These are phyloP conservation scores for Penicillium turbatum DNA, from an alignment of 495 filamentous ascomycete genomes.

Conservation along the genomic window DNA sequence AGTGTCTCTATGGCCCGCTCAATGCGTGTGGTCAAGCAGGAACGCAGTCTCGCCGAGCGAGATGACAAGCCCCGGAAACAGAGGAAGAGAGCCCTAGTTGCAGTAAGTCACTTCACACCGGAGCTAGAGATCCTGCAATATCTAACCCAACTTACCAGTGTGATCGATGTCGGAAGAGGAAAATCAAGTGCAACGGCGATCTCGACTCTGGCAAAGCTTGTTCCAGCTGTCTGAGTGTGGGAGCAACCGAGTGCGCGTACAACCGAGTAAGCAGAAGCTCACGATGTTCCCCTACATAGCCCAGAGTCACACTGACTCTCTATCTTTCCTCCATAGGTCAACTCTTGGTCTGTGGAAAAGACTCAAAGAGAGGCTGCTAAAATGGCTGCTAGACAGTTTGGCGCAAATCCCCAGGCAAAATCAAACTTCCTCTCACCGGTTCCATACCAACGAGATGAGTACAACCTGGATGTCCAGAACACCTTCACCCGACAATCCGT, in stretches of 20 bases:
- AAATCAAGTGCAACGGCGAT: conserved; percentile 95
- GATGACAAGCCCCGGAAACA: conserved; percentile 36
- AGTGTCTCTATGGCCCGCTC: conserved; percentile 28
- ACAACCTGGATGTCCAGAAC: conserved; percentile 24
- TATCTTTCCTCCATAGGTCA: conserved; percentile 8
- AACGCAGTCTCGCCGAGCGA: conserved; percentile 26
- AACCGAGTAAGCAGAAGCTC: conserved; percentile 58
- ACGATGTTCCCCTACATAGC: neutral
- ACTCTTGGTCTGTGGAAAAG: conserved; percentile 6
- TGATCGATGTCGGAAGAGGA: conserved; percentile 82
- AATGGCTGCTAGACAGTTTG: conserved; percentile 10
- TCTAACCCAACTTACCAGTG: conserved; percentile 58
- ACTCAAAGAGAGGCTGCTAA: conserved; percentile 1
- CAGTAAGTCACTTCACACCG: conserved; percentile 48
- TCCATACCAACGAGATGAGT: conserved; percentile 25
- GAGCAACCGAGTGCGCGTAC: conserved; percentile 68
- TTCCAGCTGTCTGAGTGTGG: conserved; percentile 73
- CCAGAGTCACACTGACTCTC: neutral
- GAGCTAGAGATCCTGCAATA: conserved; percentile 3
- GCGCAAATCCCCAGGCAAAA: conserved; percentile 16
- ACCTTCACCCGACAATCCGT: conserved; percentile 21
- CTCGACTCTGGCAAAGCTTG: conserved; percentile 70
- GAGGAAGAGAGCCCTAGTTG: conserved; percentile 59
- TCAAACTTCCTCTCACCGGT: neutral
- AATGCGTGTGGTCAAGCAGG: conserved; percentile 25